A percentile compares a stretch with the other conserved stretches of the same genome.
phyloP scores from a whole-genome alignment of 192 early-diverging fungal species.

The Coemansia sp. region DNA sequence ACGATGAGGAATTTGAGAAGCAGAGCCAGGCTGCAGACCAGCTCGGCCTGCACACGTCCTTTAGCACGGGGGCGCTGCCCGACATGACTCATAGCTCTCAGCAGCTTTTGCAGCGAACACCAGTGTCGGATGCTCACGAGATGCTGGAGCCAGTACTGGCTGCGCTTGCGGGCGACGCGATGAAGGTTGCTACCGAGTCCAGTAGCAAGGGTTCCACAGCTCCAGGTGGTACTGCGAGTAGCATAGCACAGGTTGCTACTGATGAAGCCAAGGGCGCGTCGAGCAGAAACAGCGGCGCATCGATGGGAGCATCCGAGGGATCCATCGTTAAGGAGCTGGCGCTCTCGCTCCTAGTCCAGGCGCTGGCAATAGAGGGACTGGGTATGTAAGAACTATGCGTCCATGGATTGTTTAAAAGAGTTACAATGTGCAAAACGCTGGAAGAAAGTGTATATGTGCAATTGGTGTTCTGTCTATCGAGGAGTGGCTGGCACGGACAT shows the following conservation, averaged over 20 bases:
- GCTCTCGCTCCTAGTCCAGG: slow-evolving; percentile 36
- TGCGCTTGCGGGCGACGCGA: slow-evolving; percentile 13
- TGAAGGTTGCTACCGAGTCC: neutral
- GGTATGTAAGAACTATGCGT: slow-evolving; percentile 24
- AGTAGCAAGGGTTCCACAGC: neutral
- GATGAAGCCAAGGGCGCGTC: neutral
- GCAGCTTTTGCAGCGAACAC: neutral
- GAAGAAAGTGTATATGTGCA: neutral
- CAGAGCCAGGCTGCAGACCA: neutral
- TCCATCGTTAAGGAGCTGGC: slow-evolving; percentile 20
- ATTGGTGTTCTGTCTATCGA: neutral
- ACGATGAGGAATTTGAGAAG: neutral
- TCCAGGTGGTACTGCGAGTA: no score
- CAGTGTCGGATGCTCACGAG: slow-evolving; percentile 13
- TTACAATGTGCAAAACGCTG: neutral
- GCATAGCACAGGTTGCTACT: neutral
- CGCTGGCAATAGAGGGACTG: slow-evolving; percentile 46
- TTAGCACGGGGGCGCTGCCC: slow-evolving; percentile 13
- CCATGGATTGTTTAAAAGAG: neutral
- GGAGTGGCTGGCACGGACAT: neutral
- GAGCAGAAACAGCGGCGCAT: neutral
- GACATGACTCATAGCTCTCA: neutral
- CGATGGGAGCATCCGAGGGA: neutral
- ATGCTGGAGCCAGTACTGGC: slow-evolving; percentile 21
- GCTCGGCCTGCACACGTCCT: slow-evolving; percentile 12